Percentiles rank a stretch among this genome's conserved stretches.
phyloP scores from a whole-genome alignment of 305 asterid genomes.

The Ajuga reptans region DNA sequence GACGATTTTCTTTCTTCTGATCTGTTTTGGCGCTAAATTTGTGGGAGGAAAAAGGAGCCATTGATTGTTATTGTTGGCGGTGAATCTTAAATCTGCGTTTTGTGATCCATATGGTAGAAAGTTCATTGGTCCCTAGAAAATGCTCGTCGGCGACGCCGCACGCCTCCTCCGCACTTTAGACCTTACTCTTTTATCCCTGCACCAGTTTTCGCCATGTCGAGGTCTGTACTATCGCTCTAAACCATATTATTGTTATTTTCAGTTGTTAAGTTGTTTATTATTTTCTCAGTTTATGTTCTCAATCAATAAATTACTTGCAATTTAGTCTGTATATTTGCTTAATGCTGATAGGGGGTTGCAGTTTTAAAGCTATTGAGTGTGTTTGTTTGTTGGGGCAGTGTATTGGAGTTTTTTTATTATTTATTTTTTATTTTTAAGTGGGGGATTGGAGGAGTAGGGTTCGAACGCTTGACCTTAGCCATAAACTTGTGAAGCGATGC shows the following conservation, averaged over 20 bases:
- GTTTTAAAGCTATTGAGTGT: background rate
- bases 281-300: background rate
- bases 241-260: background rate
- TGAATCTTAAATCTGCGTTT: conserved; percentile 19
- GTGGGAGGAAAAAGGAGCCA: background rate
- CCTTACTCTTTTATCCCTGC: conserved; percentile 3
- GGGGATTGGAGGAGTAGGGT: too few relatives aligned
- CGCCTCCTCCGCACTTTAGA: conserved; percentile 27
- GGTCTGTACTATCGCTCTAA: conserved; percentile 26
- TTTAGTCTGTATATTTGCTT: background rate
- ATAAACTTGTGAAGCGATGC: too few relatives aligned
- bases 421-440: too few relatives aligned
- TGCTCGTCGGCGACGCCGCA: conserved; percentile 31
- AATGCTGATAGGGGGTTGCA: background rate
- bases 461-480: too few relatives aligned
- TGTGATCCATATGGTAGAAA: conserved; percentile 35
- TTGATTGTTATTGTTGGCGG: background rate
- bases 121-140: conserved; percentile 23
- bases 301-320: background rate
- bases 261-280: background rate
- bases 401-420: background rate
- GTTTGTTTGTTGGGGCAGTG: background rate
- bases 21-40: background rate
- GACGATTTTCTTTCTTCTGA: background rate
- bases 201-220: conserved; percentile 37